Evolutionary conservation across 2,329 filamentous ascomycete genomes (phyloP).

Genomic region (Nemania sp.): DNA sequence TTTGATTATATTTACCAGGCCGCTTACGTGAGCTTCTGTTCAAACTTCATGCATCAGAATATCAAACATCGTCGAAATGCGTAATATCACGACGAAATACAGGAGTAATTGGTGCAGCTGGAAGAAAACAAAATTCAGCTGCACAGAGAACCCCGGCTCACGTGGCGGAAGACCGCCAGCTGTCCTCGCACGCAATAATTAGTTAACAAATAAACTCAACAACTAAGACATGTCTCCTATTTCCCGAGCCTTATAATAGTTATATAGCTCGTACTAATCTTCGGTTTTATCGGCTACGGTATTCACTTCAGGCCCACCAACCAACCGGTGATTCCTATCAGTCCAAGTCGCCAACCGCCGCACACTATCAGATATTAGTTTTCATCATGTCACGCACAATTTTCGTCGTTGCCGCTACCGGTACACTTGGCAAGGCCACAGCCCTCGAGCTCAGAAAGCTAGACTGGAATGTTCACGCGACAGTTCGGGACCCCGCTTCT

Average conservation of each 20-base stretch:
- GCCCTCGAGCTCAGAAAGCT: constrained; percentile 22
- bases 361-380: no score
- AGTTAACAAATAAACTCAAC: no score
- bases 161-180: background rate
- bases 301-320: background rate
- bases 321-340: background rate
- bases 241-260: background rate
- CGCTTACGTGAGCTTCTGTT: background rate
- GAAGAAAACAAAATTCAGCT: no score
- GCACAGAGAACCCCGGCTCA: no score
- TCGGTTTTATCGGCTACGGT: background rate
- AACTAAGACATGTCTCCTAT: no score
- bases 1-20: no score
- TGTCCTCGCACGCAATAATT: no score
- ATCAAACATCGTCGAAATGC: no score
- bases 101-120: no score
- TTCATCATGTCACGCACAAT: constrained; percentile 25
- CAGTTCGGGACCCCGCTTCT: constrained; percentile 18
- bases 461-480: constrained; percentile 28
- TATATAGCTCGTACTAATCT: background rate
- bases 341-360: no score
- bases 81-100: no score
- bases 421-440: constrained; percentile 28
- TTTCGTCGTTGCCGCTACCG: constrained; percentile 30
- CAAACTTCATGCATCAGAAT: no score